A percentile compares a stretch with the other conserved stretches of the same genome.
Conservation (phyloP, 1,284 basidiomycete species). For the Pterula multifida region DNA sequence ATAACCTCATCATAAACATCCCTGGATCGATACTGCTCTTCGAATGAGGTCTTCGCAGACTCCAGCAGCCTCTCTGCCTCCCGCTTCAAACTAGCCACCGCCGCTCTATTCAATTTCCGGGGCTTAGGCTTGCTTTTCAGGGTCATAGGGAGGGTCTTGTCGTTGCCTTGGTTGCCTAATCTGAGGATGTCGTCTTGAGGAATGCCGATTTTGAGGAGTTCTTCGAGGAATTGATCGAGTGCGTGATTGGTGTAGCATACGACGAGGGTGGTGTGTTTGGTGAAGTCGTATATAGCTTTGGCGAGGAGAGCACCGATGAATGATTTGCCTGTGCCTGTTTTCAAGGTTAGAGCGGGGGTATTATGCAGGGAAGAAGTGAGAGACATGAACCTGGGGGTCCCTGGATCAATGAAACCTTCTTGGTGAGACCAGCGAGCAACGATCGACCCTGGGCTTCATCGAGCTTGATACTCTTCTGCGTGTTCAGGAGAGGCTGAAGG, state of each 20-base stretch:
- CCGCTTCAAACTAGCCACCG: slow-evolving; percentile 25
- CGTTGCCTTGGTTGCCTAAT: slow-evolving; percentile 41
- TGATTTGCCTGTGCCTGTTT: slow-evolving; percentile 52
- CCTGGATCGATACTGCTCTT: slow-evolving; percentile 16
- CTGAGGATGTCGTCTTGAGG: slow-evolving; percentile 32
- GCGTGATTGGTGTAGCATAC: slow-evolving; percentile 61
- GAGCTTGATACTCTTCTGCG: slow-evolving; percentile 27
- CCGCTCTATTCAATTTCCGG: slow-evolving; percentile 22
- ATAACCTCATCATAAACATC: slow-evolving; percentile 21
- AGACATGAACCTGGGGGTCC: slow-evolving; percentile 45
- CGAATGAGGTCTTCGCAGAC: slow-evolving; percentile 15
- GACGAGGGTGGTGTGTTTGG: slow-evolving; percentile 37
- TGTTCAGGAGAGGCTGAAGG: slow-evolving; percentile 25
- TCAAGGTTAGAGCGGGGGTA: slow-evolving; percentile 1
- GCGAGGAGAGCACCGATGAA: slow-evolving; percentile 54
- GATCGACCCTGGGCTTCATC: slow-evolving; percentile 40
- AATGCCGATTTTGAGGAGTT: slow-evolving; percentile 46
- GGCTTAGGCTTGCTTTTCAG: slow-evolving; percentile 22
- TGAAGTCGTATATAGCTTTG: slow-evolving; percentile 38
- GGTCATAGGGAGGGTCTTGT: slow-evolving; percentile 28
- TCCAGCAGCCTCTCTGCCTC: slow-evolving; percentile 19
- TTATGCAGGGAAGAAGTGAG: background rate
- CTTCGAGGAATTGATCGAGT: slow-evolving; percentile 49
- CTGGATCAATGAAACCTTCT: slow-evolving; percentile 46
- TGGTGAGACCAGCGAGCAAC: slow-evolving; percentile 37